These are phyloP conservation scores for Tardiomyces blankii DNA, from an alignment of 1,139 yeast genomes.

Conservation along the genomic window DNA sequence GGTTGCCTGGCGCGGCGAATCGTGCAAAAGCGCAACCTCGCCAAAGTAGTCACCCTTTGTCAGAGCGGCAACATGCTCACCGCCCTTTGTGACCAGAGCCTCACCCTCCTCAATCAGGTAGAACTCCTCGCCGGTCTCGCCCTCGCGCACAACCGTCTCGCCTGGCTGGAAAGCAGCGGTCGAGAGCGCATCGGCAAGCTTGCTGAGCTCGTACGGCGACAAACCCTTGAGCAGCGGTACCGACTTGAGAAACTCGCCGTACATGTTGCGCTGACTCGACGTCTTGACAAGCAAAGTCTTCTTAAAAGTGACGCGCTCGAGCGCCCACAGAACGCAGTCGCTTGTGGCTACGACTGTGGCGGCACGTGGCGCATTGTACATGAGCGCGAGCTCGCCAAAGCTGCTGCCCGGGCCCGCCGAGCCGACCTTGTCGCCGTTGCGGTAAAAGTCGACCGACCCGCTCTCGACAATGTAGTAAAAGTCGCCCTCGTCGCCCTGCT, in stretches of 20 bases:
- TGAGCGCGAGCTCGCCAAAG: constrained; percentile 92
- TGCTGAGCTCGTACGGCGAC: constrained; percentile 76
- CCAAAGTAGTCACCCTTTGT: constrained; percentile 91
- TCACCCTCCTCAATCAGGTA: constrained; percentile 82
- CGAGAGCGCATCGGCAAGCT: constrained; percentile 87
- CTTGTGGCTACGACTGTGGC: constrained; percentile 80
- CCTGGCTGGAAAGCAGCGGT: constrained; percentile 68
- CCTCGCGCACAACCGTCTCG: constrained; percentile 69
- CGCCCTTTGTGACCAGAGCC: constrained; percentile 57
- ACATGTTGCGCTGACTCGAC: constrained; percentile 78
- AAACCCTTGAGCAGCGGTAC: constrained; percentile 68
- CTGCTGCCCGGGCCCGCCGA: constrained; percentile 77
- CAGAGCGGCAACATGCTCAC: constrained; percentile 45
- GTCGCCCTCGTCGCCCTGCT: constrained; percentile 96
- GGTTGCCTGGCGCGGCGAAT: constrained; percentile 90
- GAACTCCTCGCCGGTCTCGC: constrained; percentile 86
- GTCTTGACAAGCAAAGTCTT: constrained; percentile 85
- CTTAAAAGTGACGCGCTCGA: constrained; percentile 89
- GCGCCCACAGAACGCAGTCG: constrained; percentile 75
- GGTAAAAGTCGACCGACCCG: constrained; percentile 75
- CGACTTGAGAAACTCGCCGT: constrained; percentile 79
- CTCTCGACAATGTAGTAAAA: constrained; percentile 80
- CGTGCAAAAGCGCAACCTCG: constrained; percentile 85
- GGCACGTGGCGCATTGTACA: constrained; percentile 97
- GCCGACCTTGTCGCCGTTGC: constrained; percentile 62